phyloP scores from a whole-genome alignment of 1,284 basidiomycete species.

The Trametes versicolor region DNA sequence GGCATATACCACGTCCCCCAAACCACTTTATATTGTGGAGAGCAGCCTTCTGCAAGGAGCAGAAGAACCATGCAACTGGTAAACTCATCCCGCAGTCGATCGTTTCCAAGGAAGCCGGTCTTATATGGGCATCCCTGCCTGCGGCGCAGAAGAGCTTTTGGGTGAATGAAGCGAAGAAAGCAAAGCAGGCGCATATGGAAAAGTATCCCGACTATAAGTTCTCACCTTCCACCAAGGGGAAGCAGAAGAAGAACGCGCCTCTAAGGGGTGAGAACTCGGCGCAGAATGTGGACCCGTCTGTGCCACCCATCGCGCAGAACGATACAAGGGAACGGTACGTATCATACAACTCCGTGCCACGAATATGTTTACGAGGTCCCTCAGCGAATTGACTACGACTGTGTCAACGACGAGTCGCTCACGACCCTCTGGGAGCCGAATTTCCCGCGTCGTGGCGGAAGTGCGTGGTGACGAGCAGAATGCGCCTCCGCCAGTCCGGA shows the following conservation, averaged over 20 bases:
- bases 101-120: background rate
- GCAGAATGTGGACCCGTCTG: background rate
- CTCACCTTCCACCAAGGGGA: background rate
- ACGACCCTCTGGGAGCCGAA: too few species aligned
- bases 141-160: background rate
- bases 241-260: background rate
- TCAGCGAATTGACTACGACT: background rate
- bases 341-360: too few species aligned
- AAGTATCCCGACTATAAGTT: conserved; percentile 13
- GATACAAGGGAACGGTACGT: too few species aligned
- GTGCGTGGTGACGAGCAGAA: too few species aligned
- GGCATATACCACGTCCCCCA: background rate
- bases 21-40: conserved; percentile 8
- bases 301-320: too few species aligned
- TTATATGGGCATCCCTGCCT: background rate
- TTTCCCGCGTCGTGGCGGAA: too few species aligned
- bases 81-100: background rate
- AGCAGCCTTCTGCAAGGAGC: background rate
- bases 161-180: background rate
- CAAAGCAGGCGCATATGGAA: background rate
- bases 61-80: background rate
- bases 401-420: background rate
- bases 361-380: too few species aligned
- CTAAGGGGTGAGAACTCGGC: background rate
- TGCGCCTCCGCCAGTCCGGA: too few species aligned